Evolutionary conservation across 371 early-diverging fungal species (phyloP), one percentile per base, ranked within the genome.

Genomic region (Rhizopus sp.): DNA sequence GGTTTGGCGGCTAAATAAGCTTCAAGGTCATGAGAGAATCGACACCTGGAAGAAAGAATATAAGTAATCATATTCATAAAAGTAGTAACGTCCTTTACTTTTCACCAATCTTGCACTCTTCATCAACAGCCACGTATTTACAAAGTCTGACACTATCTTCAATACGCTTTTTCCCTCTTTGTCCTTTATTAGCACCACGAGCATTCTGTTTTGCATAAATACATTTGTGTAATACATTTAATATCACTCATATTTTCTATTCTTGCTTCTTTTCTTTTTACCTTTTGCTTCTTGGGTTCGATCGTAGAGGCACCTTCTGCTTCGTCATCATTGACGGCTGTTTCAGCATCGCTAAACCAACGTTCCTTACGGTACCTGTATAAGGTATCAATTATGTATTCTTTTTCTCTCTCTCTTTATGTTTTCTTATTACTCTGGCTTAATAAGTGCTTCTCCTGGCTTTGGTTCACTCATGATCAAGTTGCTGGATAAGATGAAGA

Each of bases 21-120:
- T 13, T 78, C 73, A 5, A 88, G 50, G 57, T 90, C 87, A 68
- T 92, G 93, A 57, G 78, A 81, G 42, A 75, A 85, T 57, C 73
- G 78, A 69, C 92, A 91, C 7, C 82, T 81, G 62, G 44, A n/a
- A 5, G 33, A 7, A 50, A 31, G 57, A 44, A 9, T 7, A 42
- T 16, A 4, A 1, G 33, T 41, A 15, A 47, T 38, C 7, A 37
- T n/a, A n/a, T 23, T 23, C 23, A 23, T 23, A 23, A 23, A 23
- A 23, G 23, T 1, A 23, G 23, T 23, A 23, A 23, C 2, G 23
- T 31, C 29, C 33, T 61, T 39, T 76, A 82, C 83, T 64, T 64
- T 41, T 77, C 77, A 7, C 79, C 81, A 55, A 74, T 69, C 0
- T 70, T 46, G 53, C 91, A 90, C 23, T 70, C 75, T 9, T 72